phyloP scores from a whole-genome alignment of 2,329 filamentous ascomycete genomes.

The Penicillium sp. region DNA sequence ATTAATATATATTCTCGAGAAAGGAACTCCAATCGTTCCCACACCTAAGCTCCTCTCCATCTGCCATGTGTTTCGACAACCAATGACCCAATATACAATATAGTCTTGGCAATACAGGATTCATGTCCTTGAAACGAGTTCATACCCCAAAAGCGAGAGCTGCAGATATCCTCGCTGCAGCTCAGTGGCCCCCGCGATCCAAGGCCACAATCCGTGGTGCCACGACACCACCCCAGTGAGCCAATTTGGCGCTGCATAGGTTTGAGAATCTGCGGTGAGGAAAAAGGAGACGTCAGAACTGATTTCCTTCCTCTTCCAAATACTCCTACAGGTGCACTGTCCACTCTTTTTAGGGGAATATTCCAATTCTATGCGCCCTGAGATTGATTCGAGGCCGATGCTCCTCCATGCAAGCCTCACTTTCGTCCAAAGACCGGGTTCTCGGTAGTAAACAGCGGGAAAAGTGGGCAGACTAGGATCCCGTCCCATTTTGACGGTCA shows the following conservation, averaged over 20 bases:
- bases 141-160: constrained; percentile 17
- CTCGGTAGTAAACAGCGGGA: not conserved
- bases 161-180: constrained; percentile 21
- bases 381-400: constrained; percentile 15
- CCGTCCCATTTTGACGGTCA: not conserved
- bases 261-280: constrained; percentile 24
- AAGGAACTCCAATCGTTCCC: not conserved
- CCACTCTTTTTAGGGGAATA: not conserved
- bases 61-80: constrained; percentile 18
- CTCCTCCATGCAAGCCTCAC: constrained; percentile 22
- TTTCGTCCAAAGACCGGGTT: constrained; percentile 13
- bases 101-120: constrained; percentile 1
- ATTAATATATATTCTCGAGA: not conserved
- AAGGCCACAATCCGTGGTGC: constrained; percentile 30
- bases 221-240: constrained; percentile 34
- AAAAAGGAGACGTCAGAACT: not conserved
- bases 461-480: not conserved
- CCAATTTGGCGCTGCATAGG: constrained; percentile 26
- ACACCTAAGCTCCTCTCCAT: constrained; percentile 1
- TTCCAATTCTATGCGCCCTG: not conserved
- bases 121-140: not conserved
- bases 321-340: not conserved
- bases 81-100: not conserved
- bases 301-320: not conserved
- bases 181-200: constrained; percentile 17